Evolutionary conservation across 139 green algal genomes (phyloP).

Genomic region (Gonium pectorale): DNA sequence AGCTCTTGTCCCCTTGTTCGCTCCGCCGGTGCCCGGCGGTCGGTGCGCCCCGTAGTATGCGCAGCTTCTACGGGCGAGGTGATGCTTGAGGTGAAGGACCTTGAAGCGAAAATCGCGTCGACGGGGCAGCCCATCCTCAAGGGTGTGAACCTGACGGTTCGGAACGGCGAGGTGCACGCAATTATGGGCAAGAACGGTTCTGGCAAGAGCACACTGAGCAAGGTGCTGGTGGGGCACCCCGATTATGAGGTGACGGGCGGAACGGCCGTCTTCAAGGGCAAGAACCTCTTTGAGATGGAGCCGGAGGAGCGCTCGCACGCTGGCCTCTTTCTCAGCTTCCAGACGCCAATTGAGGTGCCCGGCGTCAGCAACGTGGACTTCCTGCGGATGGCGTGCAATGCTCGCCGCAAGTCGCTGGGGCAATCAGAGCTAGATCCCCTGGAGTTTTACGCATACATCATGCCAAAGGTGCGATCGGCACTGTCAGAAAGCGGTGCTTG

Average conservation of each 20-base stretch:
- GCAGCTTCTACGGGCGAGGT: constrained; percentile 14
- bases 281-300: constrained; percentile 93
- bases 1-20: constrained; percentile 1
- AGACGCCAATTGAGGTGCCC: constrained; percentile 95
- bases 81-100: constrained; percentile 84
- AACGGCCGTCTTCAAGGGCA: constrained; percentile 90
- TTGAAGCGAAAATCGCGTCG: constrained; percentile 82
- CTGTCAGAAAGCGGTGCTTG: no score
- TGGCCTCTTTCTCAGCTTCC: constrained; percentile 96
- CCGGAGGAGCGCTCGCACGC: constrained; percentile 91
- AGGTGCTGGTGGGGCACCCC: constrained; percentile 97
- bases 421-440: constrained; percentile 95
- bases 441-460: constrained; percentile 97
- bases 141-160: constrained; percentile 92
- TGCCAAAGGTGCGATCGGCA: constrained; percentile 83
- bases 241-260: constrained; percentile 96
- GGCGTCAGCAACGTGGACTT: constrained; percentile 99
- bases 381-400: constrained; percentile 94
- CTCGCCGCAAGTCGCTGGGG: constrained; percentile 80
- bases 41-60: not conserved
- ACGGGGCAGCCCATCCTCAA: constrained; percentile 92
- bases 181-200: constrained; percentile 99
- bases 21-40: not conserved
- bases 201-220: constrained; percentile 96
- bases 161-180: constrained; percentile 86